Evolutionary conservation across 352 stramenopile species (phyloP), one percentile per base, ranked within the genome.

Genomic region (Pythium grandisporangium): DNA sequence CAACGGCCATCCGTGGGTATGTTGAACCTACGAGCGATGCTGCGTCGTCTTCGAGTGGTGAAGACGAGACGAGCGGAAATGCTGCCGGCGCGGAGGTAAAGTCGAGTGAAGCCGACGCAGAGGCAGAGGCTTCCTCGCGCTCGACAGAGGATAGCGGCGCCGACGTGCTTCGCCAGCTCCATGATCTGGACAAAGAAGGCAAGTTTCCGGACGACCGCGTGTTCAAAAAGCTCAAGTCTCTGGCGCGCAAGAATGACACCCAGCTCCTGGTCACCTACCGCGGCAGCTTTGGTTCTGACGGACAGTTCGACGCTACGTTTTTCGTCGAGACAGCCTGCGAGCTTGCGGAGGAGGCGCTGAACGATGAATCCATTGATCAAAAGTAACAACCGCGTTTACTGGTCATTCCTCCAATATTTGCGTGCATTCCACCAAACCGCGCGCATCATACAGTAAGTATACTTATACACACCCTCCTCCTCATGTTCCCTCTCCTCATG

Each of bases 321-420:
- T 93, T 93, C 41, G 65, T 90, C 25, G 75, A 93, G 38, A 90
- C 86, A 46, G 79, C 77, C 30, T 36, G 75, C 35, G 80, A 93
- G 51, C 55, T 93, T 23, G 80, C 73, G 11, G 68, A 91, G 17
- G 80, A 93, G 50, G 61, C 59, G 29, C 53, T 63, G 16, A 41
- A 36, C 21, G n/a, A n/a, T n/a, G n/a, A n/a, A n/a, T n/a, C n/a
- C n/a, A n/a, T n/a, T n/a, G n/a, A n/a, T n/a, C n/a, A n/a, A n/a
- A n/a, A n/a, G n/a, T n/a, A n/a, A n/a, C n/a, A n/a, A n/a, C n/a
- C n/a, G n/a, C n/a, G n/a, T n/a, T n/a, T n/a, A n/a, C n/a, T n/a
- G n/a, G n/a, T n/a, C n/a, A n/a, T n/a, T n/a, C n/a, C n/a, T n/a
- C n/a, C n/a, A n/a, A n/a, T n/a, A n/a, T n/a, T n/a, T n/a, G n/a